phyloP scores from a whole-genome alignment of 1,139 yeast genomes.

The Zygosaccharomyces pseudobailii region DNA sequence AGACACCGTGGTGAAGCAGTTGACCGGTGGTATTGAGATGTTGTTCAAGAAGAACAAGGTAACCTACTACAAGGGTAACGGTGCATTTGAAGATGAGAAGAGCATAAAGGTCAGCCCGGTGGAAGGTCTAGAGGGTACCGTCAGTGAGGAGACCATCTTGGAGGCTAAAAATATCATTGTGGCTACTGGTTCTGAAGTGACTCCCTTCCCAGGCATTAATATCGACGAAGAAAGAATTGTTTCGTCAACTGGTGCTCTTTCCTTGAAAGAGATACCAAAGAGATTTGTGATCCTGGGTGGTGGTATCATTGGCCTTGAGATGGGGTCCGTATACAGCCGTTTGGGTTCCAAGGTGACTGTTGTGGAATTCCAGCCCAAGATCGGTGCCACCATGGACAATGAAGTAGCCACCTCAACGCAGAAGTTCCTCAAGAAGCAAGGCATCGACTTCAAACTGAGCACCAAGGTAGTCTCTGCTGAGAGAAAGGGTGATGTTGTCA shows the following conservation, averaged over 20 bases:
- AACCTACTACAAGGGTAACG: slow-evolving; percentile 89
- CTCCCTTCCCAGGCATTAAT: slow-evolving; percentile 98
- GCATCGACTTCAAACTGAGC: slow-evolving; percentile 85
- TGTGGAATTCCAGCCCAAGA: slow-evolving; percentile 81
- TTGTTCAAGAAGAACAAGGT: slow-evolving; percentile 94
- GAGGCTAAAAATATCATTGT: slow-evolving; percentile 85
- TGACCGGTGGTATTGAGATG: slow-evolving; percentile 92
- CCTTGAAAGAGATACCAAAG: slow-evolving; percentile 86
- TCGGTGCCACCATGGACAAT: slow-evolving; percentile 96
- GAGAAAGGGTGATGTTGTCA: slow-evolving; percentile 83
- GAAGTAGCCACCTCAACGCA: slow-evolving; percentile 90
- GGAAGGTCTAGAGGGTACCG: slow-evolving; percentile 71
- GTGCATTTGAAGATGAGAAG: slow-evolving; percentile 80
- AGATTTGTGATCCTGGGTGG: slow-evolving; percentile 93
- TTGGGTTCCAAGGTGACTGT: slow-evolving; percentile 94
- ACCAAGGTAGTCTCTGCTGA: slow-evolving; percentile 86
- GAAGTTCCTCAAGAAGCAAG: slow-evolving; percentile 90
- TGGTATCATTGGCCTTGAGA: slow-evolving; percentile 98
- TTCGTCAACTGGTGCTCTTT: slow-evolving; percentile 87
- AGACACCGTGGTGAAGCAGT: slow-evolving; percentile 80
- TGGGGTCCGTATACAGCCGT: slow-evolving; percentile 98
- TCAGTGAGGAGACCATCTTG: slow-evolving; percentile 42
- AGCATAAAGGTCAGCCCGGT: slow-evolving; percentile 75
- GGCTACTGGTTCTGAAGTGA: slow-evolving; percentile 98
- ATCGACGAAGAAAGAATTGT: slow-evolving; percentile 97